Base-by-base conservation (phyloP, 345 rosid genomes). In the Gossypium stocksii region DNA sequence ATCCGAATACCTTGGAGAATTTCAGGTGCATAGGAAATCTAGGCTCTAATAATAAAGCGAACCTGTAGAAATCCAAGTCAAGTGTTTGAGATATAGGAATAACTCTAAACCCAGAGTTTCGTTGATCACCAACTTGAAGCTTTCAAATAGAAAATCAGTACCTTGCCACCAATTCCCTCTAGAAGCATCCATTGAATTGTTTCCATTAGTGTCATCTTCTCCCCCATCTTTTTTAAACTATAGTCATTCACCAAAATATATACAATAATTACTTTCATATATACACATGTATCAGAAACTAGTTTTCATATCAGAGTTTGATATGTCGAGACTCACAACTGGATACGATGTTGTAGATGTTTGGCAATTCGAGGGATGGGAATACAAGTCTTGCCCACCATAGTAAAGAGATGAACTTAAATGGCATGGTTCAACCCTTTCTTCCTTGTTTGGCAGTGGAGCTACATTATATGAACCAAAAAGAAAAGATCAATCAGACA, bases 141-240 rank as follows among this genome's bases (percentile, higher is more conserved):
- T 16, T 58, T 41, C 41, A 59, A 61, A 61, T 53, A 58, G 13
- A 34, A 48, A 17, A 46, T 62, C 20, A 51, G 19, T 85, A 85
- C 98, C 98, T 90, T 89, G 87, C 98, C 98, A 94, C 97, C 97
- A 91, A 73, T 94, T 89, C 81, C 97, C 98, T 85, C 97, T 87
- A 1, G 93, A 89, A 53, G 88, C 97, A 78, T 80, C 83, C 22
- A 81, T 81, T 7, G 94, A 80, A 76, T 85, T 85, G 67, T 80
- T 79, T 73, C 83, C 90, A 66, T 84, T 86, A 25, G 87, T 80
- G 71, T 86, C 94, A 76, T 84, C 84, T 73, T 83, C 92, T 74
- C 51, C 89, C 20, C 77, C 79, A 15, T 89, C 93, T 67, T 85
- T 82, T 87, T 90, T 91, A 67, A 80, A 79, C 92, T 90, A 61